Base-by-base conservation (phyloP, 2,329 filamentous ascomycete genomes). In the Apiospora aurea region DNA sequence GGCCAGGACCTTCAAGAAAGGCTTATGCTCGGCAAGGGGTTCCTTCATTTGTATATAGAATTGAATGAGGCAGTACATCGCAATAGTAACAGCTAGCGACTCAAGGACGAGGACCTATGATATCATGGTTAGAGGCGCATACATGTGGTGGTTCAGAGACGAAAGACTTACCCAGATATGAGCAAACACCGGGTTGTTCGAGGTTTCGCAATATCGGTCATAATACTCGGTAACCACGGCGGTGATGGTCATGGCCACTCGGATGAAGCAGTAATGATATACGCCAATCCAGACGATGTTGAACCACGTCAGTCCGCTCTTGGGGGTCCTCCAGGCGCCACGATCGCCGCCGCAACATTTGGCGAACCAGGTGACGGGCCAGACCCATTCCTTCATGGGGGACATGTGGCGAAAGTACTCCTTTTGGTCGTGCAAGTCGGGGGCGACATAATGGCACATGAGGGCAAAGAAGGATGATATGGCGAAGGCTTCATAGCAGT, bases 401-500 rank as follows among this genome's bases (percentile, higher is more conserved):
- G 85, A 84, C 76, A 95, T 86, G 49, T 87, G 84, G 57, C 94
- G 87, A 79, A 97, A 97, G 81, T 92, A 96, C 61, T 92, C 87
- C 80, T 97, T 97, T 81, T 97, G 94, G 38, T 90, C 87, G 81
- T 95, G 94, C 29, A 97, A 83, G 76, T 92, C 90, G 10, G 93
- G 92, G 6, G 92, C 93, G 74, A 94, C 87, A 81, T 96, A 96
- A 78, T 94, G 89, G 80, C 94, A 96, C 78, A 97, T 84, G 67
- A 97, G 85, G 11, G 92, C 90, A 82, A 97, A 97, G 85, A 97
- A 97, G 75, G 93, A 93, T 43, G 93, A 92, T 75, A 97, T 95
- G 72, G 94, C 93, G 78, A 97, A 96, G 14, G 94, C 94, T 83
- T 97, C 94, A 81, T 97, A 97, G 82, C 93, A 96, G 80, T 96